Percentiles rank a stretch among this genome's conserved stretches.
phyloP scores from a whole-genome alignment of 495 filamentous ascomycete species.

The Xylaria grammica region DNA sequence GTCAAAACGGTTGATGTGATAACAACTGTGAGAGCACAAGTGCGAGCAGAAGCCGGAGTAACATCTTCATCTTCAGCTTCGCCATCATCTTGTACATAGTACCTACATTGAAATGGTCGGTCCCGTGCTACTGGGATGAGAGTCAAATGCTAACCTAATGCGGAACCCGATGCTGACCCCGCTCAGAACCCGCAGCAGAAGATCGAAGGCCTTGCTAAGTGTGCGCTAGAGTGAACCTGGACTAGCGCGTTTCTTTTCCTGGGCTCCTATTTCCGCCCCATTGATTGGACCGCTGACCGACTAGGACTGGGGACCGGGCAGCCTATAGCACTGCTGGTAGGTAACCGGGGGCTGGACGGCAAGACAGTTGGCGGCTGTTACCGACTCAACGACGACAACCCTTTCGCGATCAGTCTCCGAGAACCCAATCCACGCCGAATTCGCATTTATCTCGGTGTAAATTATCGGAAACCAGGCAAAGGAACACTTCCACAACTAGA shows the following conservation, averaged over 20 bases:
- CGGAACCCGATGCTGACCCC: neutral
- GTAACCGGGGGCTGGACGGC: no score
- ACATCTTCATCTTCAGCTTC: no score
- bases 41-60: no score
- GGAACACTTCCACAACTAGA: no score
- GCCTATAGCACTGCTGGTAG: no score
- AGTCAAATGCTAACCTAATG: neutral
- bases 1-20: neutral
- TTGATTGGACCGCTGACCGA: neutral
- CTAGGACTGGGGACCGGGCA: no score
- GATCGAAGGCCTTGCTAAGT: neutral
- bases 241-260: neutral
- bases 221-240: no score
- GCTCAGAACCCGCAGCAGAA: neutral
- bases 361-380: neutral
- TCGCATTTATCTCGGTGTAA: neutral
- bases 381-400: slow-evolving; percentile 5
- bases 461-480: neutral
- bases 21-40: neutral
- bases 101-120: neutral
- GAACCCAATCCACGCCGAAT: neutral
- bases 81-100: neutral
- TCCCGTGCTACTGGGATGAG: slow-evolving; percentile 16
- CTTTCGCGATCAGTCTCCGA: neutral
- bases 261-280: neutral